Evolutionary conservation across 2,329 filamentous ascomycete genomes (phyloP).

Genomic region (Ceratocystiopsis brevicomis): DNA sequence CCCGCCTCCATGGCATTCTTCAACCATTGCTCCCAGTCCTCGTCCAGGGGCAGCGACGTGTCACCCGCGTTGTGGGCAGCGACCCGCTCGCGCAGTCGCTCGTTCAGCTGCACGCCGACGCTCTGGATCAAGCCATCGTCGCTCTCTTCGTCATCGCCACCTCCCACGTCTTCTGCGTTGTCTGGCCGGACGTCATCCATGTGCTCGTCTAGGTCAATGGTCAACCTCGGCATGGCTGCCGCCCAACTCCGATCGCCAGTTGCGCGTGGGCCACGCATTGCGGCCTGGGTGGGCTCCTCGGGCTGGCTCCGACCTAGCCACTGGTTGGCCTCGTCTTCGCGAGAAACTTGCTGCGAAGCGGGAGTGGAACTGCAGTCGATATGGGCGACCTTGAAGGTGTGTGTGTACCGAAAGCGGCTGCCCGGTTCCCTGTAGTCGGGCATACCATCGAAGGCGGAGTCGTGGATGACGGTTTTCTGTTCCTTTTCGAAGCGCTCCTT

Average conservation of each 20-base stretch:
- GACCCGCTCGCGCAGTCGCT: conserved; percentile 44
- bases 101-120: conserved; percentile 42
- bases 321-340: too few relatives aligned
- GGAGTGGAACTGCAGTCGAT: too few relatives aligned
- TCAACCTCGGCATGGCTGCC: conserved; percentile 3
- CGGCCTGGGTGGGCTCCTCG: conserved; percentile 10
- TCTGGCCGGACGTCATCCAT: conserved; percentile 1
- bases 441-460: conserved; percentile 54
- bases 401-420: conserved; percentile 11
- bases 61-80: conserved; percentile 44
- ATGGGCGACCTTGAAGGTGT: background rate
- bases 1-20: conserved; percentile 51
- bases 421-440: conserved; percentile 37
- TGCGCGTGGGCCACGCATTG: too few relatives aligned
- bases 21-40: conserved; percentile 58
- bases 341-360: too few relatives aligned
- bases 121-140: conserved; percentile 33
- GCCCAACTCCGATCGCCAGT: too few relatives aligned
- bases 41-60: conserved; percentile 39
- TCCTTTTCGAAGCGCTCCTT: conserved; percentile 64
- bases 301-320: background rate
- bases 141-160: conserved; percentile 22
- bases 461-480: conserved; percentile 47
- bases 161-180: background rate
- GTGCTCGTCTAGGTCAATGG: conserved; percentile 4